A percentile compares a stretch with the other conserved stretches of the same genome.
Evolutionary conservation across 208 protist species (phyloP).

Genomic region (Wallacemonas sp.): DNA sequence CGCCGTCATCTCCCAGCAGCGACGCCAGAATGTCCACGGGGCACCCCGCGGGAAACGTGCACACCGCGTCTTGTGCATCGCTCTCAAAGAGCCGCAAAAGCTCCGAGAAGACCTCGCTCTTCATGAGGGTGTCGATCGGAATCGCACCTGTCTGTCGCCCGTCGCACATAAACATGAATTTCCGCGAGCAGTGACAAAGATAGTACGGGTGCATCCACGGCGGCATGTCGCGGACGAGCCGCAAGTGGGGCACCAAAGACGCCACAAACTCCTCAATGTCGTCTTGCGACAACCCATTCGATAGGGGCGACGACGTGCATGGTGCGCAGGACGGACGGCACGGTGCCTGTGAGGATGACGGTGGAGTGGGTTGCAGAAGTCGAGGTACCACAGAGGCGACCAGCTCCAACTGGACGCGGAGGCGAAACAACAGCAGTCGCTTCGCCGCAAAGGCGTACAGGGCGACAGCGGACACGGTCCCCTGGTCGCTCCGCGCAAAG

Average conservation of each 20-base stretch:
- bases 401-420: conserved; percentile 80
- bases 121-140: conserved; percentile 80
- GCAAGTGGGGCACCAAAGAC: conserved; percentile 72
- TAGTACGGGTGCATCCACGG: conserved; percentile 91
- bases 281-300: conserved; percentile 76
- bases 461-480: conserved; percentile 62
- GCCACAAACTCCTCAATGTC: conserved; percentile 82
- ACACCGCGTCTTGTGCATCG: conserved; percentile 70
- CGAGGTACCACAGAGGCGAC: conserved; percentile 45
- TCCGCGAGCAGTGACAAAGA: conserved; percentile 85
- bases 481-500: conserved; percentile 56
- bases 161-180: conserved; percentile 95
- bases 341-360: conserved; percentile 2
- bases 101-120: conserved; percentile 87
- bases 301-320: conserved; percentile 74
- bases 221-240: conserved; percentile 77
- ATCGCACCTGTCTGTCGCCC: conserved; percentile 65
- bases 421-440: conserved; percentile 74
- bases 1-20: conserved; percentile 23
- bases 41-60: conserved; percentile 62
- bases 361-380: conserved; percentile 17
- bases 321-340: conserved; percentile 41
- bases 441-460: conserved; percentile 87
- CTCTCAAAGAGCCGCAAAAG: conserved; percentile 89
- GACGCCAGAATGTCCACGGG: conserved; percentile 68